These are phyloP conservation scores for Pyricularia sp. DNA, from an alignment of 2,329 filamentous ascomycete genomes.

Conservation along the genomic window DNA sequence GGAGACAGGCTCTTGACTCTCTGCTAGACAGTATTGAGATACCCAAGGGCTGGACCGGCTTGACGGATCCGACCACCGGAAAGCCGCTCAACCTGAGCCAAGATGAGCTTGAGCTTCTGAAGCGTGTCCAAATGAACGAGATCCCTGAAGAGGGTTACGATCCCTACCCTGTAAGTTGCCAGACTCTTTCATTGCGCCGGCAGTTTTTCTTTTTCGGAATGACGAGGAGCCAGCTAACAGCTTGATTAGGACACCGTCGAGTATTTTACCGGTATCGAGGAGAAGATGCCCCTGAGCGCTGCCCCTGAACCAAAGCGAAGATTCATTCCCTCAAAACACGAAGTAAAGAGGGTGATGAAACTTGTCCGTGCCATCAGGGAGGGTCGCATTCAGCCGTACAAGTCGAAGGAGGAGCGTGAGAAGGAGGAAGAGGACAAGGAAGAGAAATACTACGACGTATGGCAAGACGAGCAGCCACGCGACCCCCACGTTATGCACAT, in stretches of 20 bases:
- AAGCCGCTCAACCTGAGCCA: conserved; percentile 79
- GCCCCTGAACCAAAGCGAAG: conserved; percentile 92
- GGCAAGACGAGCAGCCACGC: conserved; percentile 79
- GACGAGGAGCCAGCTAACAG: conserved; percentile 11
- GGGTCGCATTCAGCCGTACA: conserved; percentile 85
- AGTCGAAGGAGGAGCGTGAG: conserved; percentile 52
- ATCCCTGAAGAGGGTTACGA: conserved; percentile 80
- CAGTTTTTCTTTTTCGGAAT: neutral
- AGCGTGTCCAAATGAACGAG: conserved; percentile 80
- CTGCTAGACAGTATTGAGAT: conserved; percentile 93
- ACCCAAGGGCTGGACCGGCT: conserved; percentile 91
- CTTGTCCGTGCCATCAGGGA: conserved; percentile 91
- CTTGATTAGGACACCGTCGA: conserved; percentile 60
- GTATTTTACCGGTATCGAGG: conserved; percentile 81
- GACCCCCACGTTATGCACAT: conserved; percentile 88
- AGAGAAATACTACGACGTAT: conserved; percentile 72
- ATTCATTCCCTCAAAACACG: conserved; percentile 93
- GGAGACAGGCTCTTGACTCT: conserved; percentile 73
- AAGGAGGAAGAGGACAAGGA: conserved; percentile 61
- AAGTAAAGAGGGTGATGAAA: conserved; percentile 93
- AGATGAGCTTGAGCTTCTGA: conserved; percentile 79
- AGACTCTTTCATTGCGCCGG: neutral
- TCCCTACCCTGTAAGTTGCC: conserved; percentile 60
- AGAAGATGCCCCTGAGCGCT: conserved; percentile 88
- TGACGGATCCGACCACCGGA: conserved; percentile 87